phyloP scores from a whole-genome alignment of 495 filamentous ascomycete species.

The Talaromyces trachyspermus region DNA sequence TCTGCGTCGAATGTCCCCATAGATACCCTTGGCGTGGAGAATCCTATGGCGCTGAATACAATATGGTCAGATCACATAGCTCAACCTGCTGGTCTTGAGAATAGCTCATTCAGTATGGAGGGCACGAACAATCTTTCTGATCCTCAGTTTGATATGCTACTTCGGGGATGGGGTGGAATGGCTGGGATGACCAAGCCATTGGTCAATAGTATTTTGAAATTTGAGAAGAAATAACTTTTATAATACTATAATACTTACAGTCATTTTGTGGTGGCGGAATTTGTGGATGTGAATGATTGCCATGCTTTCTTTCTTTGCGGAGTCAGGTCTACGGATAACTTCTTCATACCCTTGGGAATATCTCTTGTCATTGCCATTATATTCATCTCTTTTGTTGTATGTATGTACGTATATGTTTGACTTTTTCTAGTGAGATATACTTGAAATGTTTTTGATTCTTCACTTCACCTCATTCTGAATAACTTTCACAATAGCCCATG shows the following conservation, averaged over 20 bases:
- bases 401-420: too few species aligned
- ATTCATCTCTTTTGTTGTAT: not conserved
- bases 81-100: not conserved
- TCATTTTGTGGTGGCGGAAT: too few species aligned
- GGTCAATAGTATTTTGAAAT: not conserved
- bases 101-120: not conserved
- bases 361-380: not conserved
- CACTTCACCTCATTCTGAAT: too few species aligned
- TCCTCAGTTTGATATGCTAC: conserved; percentile 31
- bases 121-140: conserved; percentile 20
- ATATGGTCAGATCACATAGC: not conserved
- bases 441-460: too few species aligned
- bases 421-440: too few species aligned
- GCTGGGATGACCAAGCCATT: conserved; percentile 12
- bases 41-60: conserved; percentile 22
- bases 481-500: too few species aligned
- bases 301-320: too few species aligned
- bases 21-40: conserved; percentile 11
- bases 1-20: not conserved
- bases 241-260: too few species aligned
- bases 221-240: not conserved
- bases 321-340: too few species aligned
- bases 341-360: too few species aligned
- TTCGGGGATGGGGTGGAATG: conserved; percentile 22
- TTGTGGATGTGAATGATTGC: too few species aligned